A percentile compares a stretch with the other conserved stretches of the same genome.
Conservation (phyloP, 352 stramenopile species). For the Phytophthora meadii region DNA sequence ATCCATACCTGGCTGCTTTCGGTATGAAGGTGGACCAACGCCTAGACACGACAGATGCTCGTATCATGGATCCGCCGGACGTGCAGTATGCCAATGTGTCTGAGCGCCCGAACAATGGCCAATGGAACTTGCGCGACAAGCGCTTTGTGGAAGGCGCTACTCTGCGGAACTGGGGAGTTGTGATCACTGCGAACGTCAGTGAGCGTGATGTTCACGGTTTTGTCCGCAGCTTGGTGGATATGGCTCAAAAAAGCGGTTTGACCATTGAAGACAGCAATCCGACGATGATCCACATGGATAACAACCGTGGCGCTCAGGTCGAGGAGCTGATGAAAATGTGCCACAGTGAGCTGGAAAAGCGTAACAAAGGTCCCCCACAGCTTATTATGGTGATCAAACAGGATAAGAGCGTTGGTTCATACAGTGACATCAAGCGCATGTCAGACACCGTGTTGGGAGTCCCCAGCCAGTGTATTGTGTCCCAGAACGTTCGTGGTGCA, state of each 20-base stretch:
- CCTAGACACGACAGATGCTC: constrained; percentile 57
- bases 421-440: constrained; percentile 78
- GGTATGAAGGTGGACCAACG: constrained; percentile 62
- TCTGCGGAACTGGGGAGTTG: constrained; percentile 66
- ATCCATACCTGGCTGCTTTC: constrained; percentile 69
- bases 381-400: constrained; percentile 72
- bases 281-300: constrained; percentile 45
- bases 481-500: constrained; percentile 45
- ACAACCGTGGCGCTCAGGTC: constrained; percentile 45
- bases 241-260: constrained; percentile 45
- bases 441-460: constrained; percentile 75
- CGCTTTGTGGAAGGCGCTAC: constrained; percentile 62
- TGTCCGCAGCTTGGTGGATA: constrained; percentile 45
- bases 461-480: constrained; percentile 74
- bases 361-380: constrained; percentile 44
- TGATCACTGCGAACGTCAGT: constrained; percentile 47
- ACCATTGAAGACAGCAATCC: constrained; percentile 50
- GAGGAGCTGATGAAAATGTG: constrained; percentile 73
- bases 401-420: constrained; percentile 49
- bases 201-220: constrained; percentile 56
- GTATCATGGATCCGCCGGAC: constrained; percentile 63
- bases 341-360: constrained; percentile 49
- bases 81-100: constrained; percentile 71
- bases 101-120: constrained; percentile 60
- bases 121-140: constrained; percentile 85